Evolutionary conservation across 441 rosid species (phyloP).

Genomic region (Arabidopsis lyrata): DNA sequence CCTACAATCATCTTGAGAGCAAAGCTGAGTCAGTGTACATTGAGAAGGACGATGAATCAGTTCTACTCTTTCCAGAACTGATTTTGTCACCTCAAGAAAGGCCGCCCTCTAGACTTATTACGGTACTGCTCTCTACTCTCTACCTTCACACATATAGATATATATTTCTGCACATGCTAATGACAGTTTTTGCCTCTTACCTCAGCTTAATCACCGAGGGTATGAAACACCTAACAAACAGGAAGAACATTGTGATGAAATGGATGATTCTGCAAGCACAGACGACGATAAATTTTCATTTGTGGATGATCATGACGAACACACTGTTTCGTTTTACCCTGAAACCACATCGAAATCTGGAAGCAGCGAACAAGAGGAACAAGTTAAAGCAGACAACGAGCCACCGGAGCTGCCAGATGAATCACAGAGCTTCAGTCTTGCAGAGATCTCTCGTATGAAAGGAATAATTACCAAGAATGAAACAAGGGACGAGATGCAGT

Average conservation of each 20-base stretch:
- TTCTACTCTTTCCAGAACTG: conserved; percentile 42
- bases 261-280: conserved; percentile 33
- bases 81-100: conserved; percentile 44
- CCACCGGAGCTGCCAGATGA: conserved; percentile 45
- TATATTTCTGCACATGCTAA: conserved; percentile 15
- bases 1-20: conserved; percentile 33
- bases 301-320: conserved; percentile 41
- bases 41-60: conserved; percentile 37
- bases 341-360: conserved; percentile 36
- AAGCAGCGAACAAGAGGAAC: conserved; percentile 27
- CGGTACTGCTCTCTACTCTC: conserved; percentile 34
- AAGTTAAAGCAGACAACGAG: conserved; percentile 27
- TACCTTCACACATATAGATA: conserved; percentile 18
- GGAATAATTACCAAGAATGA: conserved; percentile 22
- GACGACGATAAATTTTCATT: conserved; percentile 44
- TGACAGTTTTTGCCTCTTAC: conserved; percentile 30
- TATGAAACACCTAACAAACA: conserved; percentile 37
- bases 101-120: conserved; percentile 38
- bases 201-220: conserved; percentile 37
- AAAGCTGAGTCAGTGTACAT: conserved; percentile 38
- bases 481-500: conserved; percentile 24
- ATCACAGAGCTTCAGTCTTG: conserved; percentile 37
- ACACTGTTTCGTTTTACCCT: conserved; percentile 32
- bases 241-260: conserved; percentile 29
- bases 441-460: conserved; percentile 38